Evolutionary conservation across 352 stramenopile species (phyloP), one percentile per base, ranked within the genome.

Genomic region (Albugo laibachii): DNA sequence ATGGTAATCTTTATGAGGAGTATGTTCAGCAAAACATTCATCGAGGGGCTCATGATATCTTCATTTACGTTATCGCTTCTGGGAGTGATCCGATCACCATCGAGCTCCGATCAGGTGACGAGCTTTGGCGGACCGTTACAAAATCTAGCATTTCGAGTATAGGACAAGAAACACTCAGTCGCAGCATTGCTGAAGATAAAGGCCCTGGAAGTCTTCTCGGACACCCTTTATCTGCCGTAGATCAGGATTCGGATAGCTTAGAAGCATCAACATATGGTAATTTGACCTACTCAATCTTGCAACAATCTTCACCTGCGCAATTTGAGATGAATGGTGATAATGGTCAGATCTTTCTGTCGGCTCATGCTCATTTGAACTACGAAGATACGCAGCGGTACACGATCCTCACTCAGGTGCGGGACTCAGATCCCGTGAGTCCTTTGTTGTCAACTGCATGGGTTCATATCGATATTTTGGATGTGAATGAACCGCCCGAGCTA

Each of bases 401-500:
- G 8, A 19, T 43, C 8, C 16, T 43, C 20, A 24, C 20, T 19
- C 16, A 24, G 16, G 38, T 24, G 8, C 3, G 8, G 8, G 38
- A 43, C 38, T 43, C 38, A 24, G 38, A 43, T 24, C 38, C 38
- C 3, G 16, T 24, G 16, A 43, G 8, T 16, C 20, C 44, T 15
- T 34, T 80, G 13, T 59, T 27, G 10, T 47, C 53, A 5, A 52
- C 57, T 45, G 44, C 59, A 11, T 18, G 43, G 1, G 44, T 80
- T 19, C 57, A 34, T 11, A 50, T 80, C 35, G 1, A 24, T 2
- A 44, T 75, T 48, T 16, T 41, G 3, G 59, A 80, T 44, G 50
- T 69, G 12, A 80, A 77, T 20, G 68, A 80, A 39, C 38, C 16
- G 8, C 38, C 38, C 8, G 16, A 43, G 38, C 3, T 43, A 24